Evolutionary conservation across 2,329 filamentous ascomycete genomes (phyloP), one percentile per base, ranked within the genome.

Genomic region (Trichoderma simmonsii): DNA sequence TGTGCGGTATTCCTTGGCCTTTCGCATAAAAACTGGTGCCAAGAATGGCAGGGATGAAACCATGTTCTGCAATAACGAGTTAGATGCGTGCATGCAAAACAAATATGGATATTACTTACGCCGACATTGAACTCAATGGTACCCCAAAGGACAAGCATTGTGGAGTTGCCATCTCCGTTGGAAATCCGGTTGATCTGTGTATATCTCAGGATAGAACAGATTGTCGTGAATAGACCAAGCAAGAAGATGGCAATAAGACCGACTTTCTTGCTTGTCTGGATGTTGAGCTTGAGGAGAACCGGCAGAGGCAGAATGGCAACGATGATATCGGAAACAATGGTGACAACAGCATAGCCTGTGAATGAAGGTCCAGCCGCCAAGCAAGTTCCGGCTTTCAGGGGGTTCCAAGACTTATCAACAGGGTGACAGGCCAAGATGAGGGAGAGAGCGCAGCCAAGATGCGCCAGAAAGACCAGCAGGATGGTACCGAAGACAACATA

Each of bases 41-140:
- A 85, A 78, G 76, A 85, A 85, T 0, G 83, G 83, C 2, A 85
- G 79, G 1, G 83, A 85, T 0, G 83, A 85, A 7, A 85, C 83
- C 74, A 85, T 83, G 74, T 85, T 85, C 83, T 85, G 68, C 1
- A 8, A 28, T 3, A 18, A 21, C 4, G 43, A 70, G 65, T 64
- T 62, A 72, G 59, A 1, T 28, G 15, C 32, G 11, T 32, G 21
- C 54, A 57, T 61, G 24, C 26, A 39, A 15, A 12, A 12, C 12
- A 12, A n/a, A 8, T 6, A 30, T 1, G 24, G 18, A 36, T 1
- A n/a, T 30, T 21, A 32, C 85, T 76, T 82, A 88, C 86, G 12
- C 87, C 86, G 34, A 88, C 83, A 73, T 88, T 88, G 77, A 88
- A 86, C 76, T 89, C 87, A 70, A 89, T 85, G 2, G 84, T 85